phyloP scores from a whole-genome alignment of 306 rosid genomes.

The Mucuna pruriens region DNA sequence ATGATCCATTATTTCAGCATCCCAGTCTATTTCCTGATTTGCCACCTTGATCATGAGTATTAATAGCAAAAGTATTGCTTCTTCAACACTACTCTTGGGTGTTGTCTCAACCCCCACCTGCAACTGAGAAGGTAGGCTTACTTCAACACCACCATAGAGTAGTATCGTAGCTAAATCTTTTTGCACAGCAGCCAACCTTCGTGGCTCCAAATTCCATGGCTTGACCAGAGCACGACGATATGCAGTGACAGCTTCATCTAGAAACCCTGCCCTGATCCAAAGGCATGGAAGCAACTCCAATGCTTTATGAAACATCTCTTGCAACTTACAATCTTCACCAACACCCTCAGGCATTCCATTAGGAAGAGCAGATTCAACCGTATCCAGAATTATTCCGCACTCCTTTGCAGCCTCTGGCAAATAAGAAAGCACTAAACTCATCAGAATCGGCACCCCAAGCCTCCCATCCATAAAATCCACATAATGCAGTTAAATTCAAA shows the following conservation, averaged over 20 bases:
- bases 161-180: constrained; percentile 69
- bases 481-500: not conserved
- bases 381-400: constrained; percentile 78
- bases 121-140: constrained; percentile 59
- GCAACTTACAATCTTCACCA: constrained; percentile 81
- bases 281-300: constrained; percentile 72
- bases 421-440: constrained; percentile 37
- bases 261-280: constrained; percentile 76
- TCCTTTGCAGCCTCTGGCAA: constrained; percentile 77
- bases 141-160: constrained; percentile 82
- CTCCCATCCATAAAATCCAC: constrained; percentile 4
- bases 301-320: constrained; percentile 77
- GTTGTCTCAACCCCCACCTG: constrained; percentile 61
- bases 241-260: constrained; percentile 76
- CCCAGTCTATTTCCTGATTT: constrained; percentile 68
- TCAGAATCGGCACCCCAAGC: not conserved
- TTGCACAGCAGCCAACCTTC: constrained; percentile 62
- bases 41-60: constrained; percentile 63
- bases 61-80: constrained; percentile 71
- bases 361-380: constrained; percentile 74
- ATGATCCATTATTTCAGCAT: constrained; percentile 80
- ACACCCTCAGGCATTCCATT: constrained; percentile 68
- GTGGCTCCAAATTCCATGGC: constrained; percentile 80
- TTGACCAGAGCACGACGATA: constrained; percentile 72
- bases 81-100: constrained; percentile 66